Evolutionary conservation across 1,284 basidiomycete genomes (phyloP), one percentile per base, ranked within the genome.

Genomic region (Ganoderma boninense): DNA sequence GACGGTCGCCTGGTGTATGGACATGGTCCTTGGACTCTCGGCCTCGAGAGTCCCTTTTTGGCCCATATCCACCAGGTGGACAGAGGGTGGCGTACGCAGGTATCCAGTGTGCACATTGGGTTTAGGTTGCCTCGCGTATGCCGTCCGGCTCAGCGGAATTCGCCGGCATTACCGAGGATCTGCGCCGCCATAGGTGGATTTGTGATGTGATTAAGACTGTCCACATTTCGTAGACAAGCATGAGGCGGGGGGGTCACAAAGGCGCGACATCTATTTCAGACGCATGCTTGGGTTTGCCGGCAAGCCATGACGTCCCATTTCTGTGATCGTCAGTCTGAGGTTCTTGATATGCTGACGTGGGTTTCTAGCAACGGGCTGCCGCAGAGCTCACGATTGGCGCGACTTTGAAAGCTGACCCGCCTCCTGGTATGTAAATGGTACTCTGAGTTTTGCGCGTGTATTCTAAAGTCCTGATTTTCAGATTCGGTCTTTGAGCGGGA

Each of bases 401-500:
- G 65, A 83, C 89, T 69, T 85, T 91, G 77, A 87, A 87, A 59
- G 86, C 86, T 74, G 86, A 89, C 10, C 77, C 82, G 7, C 79
- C 87, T 52, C 85, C 84, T 82, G 84, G 90, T 93, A 73, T 43
- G 72, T 66, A 32, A 10, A 13, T 49, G 20, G 4, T 29, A 14
- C 2, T 44, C 0, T 57, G 35, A 8, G 6, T 23, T 26, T 13
- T 29, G 13, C 18, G 54, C 8, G 20, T 23, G 8, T 23, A 10
- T 16, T n/a, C n/a, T 49, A 16, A 46, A 26, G 1, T 23, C 7
- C 2, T 42, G n/a, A 32, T 38, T 23, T 66, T 56, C 72, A 90
- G 89, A 86, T 67, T 84, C 84, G 4, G 93, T 92, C n/a, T 95
- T 95, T 75, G 82, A 84, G 70, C 87, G 85, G 23, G 93, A 95